Percentiles rank a stretch among this genome's conserved stretches.
Conservation (phyloP, 192 early-diverging fungal species). For the Mycoemilia scoparia region DNA sequence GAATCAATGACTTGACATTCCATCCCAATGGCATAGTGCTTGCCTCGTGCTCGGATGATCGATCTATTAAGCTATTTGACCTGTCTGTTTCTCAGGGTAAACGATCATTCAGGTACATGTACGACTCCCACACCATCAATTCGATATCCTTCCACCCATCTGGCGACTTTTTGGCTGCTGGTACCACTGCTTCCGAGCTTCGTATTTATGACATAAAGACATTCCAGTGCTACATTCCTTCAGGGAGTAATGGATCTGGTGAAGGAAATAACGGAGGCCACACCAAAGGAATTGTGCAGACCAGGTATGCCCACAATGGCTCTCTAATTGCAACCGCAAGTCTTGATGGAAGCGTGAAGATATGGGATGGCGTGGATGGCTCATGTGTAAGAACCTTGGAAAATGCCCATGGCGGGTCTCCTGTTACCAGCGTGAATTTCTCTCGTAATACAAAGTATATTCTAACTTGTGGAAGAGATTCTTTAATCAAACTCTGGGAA, state of each 20-base stretch:
- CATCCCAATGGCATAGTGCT: constrained; percentile 86
- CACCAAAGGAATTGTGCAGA: constrained; percentile 31
- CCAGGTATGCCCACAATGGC: constrained; percentile 53
- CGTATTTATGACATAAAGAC: constrained; percentile 78
- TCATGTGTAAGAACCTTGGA: constrained; percentile 55
- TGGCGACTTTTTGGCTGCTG: constrained; percentile 69
- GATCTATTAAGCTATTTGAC: constrained; percentile 77
- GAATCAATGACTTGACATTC: constrained; percentile 71
- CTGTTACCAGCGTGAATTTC: constrained; percentile 54
- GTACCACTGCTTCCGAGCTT: constrained; percentile 58
- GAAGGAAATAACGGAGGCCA: constrained; percentile 18
- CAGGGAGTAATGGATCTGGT: no score
- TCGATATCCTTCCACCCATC: constrained; percentile 85
- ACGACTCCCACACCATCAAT: constrained; percentile 58
- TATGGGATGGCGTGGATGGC: constrained; percentile 70
- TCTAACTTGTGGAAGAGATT: constrained; percentile 65
- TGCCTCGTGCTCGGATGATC: constrained; percentile 72
- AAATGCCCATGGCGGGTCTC: constrained; percentile 54
- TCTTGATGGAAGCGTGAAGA: constrained; percentile 66
- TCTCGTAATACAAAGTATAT: constrained; percentile 59
- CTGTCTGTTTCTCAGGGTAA: constrained; percentile 64
- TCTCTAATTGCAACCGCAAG: constrained; percentile 55
- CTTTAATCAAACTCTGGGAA: constrained; percentile 65
- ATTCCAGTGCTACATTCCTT: constrained; percentile 55
- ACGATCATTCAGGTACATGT: constrained; percentile 64